Evolutionary conservation across 2,329 filamentous ascomycete genomes (phyloP).

Genomic region (Cladophialophora carrionii): DNA sequence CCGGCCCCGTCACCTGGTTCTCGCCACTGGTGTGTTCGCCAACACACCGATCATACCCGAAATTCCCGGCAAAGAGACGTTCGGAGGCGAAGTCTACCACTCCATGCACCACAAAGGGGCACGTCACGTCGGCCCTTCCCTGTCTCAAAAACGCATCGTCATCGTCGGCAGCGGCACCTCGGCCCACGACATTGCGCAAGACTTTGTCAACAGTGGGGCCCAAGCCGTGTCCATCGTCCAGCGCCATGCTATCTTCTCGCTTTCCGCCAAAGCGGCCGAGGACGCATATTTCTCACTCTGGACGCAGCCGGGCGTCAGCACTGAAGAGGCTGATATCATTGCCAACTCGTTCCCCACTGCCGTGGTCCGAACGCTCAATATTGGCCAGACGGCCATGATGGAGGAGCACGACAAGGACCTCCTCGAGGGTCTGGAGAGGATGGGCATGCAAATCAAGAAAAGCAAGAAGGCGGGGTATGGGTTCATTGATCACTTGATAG

Average conservation of each 20-base stretch:
- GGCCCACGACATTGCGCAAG: slow-evolving; percentile 49
- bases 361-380: slow-evolving; percentile 52
- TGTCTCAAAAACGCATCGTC: slow-evolving; percentile 46
- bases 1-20: slow-evolving; percentile 52
- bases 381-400: slow-evolving; percentile 46
- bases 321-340: slow-evolving; percentile 57
- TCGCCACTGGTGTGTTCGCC: slow-evolving; percentile 53
- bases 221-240: slow-evolving; percentile 59
- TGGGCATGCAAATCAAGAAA: slow-evolving; percentile 52
- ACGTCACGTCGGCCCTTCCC: slow-evolving; percentile 44
- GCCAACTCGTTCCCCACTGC: slow-evolving; percentile 53
- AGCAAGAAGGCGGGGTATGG: slow-evolving; percentile 47
- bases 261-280: slow-evolving; percentile 38
- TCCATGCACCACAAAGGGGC: slow-evolving; percentile 48
- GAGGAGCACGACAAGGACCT: slow-evolving; percentile 50
- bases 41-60: slow-evolving; percentile 44
- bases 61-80: slow-evolving; percentile 48
- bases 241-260: slow-evolving; percentile 34
- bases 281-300: slow-evolving; percentile 59
- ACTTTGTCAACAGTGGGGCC: slow-evolving; percentile 53
- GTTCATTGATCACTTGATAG: slow-evolving; percentile 51
- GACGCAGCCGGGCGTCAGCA: slow-evolving; percentile 47
- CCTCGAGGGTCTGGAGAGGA: slow-evolving; percentile 52
- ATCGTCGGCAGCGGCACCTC: slow-evolving; percentile 57
- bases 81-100: slow-evolving; percentile 46